Percentiles rank a stretch among this genome's conserved stretches.
phyloP scores from a whole-genome alignment of 805 yeast species.

The Starmera amethionina region DNA sequence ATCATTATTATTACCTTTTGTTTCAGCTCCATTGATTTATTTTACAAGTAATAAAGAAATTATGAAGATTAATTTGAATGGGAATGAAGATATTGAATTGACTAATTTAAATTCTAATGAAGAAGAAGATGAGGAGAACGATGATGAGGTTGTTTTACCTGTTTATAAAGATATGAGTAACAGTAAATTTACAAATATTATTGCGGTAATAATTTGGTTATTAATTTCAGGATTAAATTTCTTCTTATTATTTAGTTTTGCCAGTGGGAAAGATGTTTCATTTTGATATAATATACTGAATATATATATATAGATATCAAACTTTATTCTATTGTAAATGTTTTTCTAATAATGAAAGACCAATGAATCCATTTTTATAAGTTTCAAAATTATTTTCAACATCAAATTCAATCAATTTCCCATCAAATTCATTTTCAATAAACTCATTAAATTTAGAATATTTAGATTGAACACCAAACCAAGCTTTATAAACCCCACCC shows the following conservation, averaged over 20 bases:
- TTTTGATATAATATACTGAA: conserved; percentile 10
- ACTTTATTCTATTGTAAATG: conserved; percentile 3
- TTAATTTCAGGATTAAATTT: conserved; percentile 60
- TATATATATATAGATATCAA: not conserved
- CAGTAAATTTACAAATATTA: conserved; percentile 34
- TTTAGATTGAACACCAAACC: no score
- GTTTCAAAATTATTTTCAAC: conserved; percentile 19
- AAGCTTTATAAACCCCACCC: conserved; percentile 82
- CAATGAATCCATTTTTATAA: conserved; percentile 20
- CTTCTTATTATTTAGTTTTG: conserved; percentile 43
- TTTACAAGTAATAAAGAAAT: conserved; percentile 64
- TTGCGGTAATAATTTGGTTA: conserved; percentile 57
- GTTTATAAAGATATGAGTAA: conserved; percentile 32
- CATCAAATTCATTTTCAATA: not conserved
- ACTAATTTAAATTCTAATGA: conserved; percentile 5
- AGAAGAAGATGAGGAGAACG: conserved; percentile 7
- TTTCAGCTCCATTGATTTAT: conserved; percentile 77
- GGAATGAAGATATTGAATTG: conserved; percentile 7
- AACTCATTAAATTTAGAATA: not conserved
- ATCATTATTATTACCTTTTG: conserved; percentile 72
- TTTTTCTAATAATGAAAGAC: conserved; percentile 21
- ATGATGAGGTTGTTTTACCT: conserved; percentile 2
- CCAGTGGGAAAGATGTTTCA: conserved; percentile 33
- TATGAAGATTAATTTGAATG: conserved; percentile 44
- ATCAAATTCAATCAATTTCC: conserved; percentile 6